Evolutionary conservation across 345 rosid genomes (phyloP), one percentile per base, ranked within the genome.

Genomic region (Mercurialis annua): DNA sequence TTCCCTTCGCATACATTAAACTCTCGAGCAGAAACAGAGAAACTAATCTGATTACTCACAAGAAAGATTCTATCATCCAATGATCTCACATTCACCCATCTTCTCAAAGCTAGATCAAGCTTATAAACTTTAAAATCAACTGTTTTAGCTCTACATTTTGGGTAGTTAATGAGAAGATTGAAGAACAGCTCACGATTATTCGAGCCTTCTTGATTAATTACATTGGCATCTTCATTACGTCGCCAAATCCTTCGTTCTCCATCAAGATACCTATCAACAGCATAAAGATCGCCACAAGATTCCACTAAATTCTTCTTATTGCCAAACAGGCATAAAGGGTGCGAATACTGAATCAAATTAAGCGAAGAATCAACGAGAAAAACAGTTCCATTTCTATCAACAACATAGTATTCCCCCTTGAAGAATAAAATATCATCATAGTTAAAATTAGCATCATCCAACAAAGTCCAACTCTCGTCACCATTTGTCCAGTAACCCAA

Each of bases 21-120:
- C 2, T 68, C 68, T 20, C 69, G 65, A 8, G 67, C 65, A 10
- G 42, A 49, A 51, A 71, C 70, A 8, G 79, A 71, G 74, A 71
- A 81, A 40, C 72, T 68, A 47, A 75, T 71, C 0, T 77, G 81
- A 26, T 67, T 78, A 33, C 81, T 81, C 7, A 74, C 0, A 15
- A 80, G 24, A 53, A 70, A 53, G 10, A 70, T 43, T 18, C 16
- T 29, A 5, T 63, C 42, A 33, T 15, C 67, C 23, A 63, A 47
- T 0, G 67, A 63, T 30, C 12, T 63, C 16, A 63, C 55, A 47
- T 63, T 43, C 8, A 63, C 57, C 67, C 67, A 64, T 30, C 1
- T 47, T 6, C 69, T 59, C 69, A 48, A 52, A 2, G 30, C 69
- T 36, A 31, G 67, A 48, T 54, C 65, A 16, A 49, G 6, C 38